These are phyloP conservation scores for Singerocomus inundabilis DNA, from an alignment of 1,284 basidiomycete species.

Conservation along the genomic window DNA sequence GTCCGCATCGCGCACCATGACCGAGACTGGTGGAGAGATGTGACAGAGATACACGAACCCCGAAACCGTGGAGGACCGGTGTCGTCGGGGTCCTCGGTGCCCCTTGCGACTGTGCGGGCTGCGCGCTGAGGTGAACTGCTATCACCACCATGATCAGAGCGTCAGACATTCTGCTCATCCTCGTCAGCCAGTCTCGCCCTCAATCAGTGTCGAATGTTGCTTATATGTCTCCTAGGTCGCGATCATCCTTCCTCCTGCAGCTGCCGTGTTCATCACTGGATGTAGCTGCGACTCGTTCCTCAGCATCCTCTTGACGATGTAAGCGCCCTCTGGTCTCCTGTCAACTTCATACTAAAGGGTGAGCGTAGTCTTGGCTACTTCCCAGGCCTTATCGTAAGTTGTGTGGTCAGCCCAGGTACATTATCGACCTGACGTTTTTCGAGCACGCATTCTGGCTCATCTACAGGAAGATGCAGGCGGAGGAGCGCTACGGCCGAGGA, in stretches of 20 bases:
- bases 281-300: constrained; percentile 72
- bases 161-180: constrained; percentile 37
- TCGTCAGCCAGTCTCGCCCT: constrained; percentile 29
- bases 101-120: constrained; percentile 11
- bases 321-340: constrained; percentile 26
- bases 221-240: constrained; percentile 55
- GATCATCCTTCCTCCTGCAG: constrained; percentile 63
- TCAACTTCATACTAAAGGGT: constrained; percentile 3
- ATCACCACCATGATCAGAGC: constrained; percentile 30
- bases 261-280: constrained; percentile 67
- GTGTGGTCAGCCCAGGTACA: neutral
- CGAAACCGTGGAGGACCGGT: constrained; percentile 8
- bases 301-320: constrained; percentile 71
- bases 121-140: neutral
- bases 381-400: constrained; percentile 63
- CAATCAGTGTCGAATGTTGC: neutral
- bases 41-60: constrained; percentile 11
- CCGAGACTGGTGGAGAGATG: constrained; percentile 6
- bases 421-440: neutral
- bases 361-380: constrained; percentile 65
- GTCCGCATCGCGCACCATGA: constrained; percentile 22
- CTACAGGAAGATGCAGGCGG: constrained; percentile 76
- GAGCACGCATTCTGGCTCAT: constrained; percentile 68
- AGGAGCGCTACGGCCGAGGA: constrained; percentile 68
- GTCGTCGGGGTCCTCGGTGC: constrained; percentile 20